Conservation (phyloP, 1,139 yeast genomes). For the Hansenula sp. region DNA sequence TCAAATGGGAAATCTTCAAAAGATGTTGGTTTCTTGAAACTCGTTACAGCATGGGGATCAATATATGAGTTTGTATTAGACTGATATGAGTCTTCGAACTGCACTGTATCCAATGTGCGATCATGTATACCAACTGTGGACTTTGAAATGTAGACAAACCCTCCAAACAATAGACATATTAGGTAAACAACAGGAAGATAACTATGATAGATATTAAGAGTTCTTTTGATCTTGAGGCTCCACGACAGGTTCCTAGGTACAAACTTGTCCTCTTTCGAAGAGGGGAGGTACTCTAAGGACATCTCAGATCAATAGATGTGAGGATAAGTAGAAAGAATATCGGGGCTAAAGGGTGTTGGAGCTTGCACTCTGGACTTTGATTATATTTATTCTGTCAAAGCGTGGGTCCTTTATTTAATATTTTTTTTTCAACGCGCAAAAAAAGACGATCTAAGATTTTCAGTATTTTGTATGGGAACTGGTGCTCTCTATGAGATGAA, state of each 20-base stretch:
- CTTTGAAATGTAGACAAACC: constrained; percentile 6
- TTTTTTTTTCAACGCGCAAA: too few relatives aligned
- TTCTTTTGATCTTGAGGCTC: neutral
- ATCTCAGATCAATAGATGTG: neutral
- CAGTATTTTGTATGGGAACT: too few relatives aligned
- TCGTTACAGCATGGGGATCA: constrained; percentile 15
- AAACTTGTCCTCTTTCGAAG: constrained; percentile 1
- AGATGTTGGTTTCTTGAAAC: constrained; percentile 14
- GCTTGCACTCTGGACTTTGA: too few relatives aligned
- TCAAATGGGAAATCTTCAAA: constrained; percentile 26
- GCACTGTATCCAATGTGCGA: constrained; percentile 7
- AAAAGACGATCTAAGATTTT: too few relatives aligned
- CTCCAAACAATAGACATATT: neutral
- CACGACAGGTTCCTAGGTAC: constrained; percentile 2
- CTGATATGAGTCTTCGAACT: constrained; percentile 19
- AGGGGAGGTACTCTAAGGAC: neutral
- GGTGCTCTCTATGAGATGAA: too few relatives aligned
- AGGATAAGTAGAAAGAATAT: too few relatives aligned
- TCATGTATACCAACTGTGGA: neutral
- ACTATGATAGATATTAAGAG: neutral
- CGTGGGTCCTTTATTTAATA: too few relatives aligned
- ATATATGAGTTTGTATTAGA: constrained; percentile 11
- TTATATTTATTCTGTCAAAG: too few relatives aligned
- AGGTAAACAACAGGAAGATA: constrained; percentile 1
- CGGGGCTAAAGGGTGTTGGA: too few relatives aligned